Evolutionary conservation across 768 basidiomycete genomes (phyloP), one percentile per base, ranked within the genome.

Genomic region (Butyriboletus loyo): DNA sequence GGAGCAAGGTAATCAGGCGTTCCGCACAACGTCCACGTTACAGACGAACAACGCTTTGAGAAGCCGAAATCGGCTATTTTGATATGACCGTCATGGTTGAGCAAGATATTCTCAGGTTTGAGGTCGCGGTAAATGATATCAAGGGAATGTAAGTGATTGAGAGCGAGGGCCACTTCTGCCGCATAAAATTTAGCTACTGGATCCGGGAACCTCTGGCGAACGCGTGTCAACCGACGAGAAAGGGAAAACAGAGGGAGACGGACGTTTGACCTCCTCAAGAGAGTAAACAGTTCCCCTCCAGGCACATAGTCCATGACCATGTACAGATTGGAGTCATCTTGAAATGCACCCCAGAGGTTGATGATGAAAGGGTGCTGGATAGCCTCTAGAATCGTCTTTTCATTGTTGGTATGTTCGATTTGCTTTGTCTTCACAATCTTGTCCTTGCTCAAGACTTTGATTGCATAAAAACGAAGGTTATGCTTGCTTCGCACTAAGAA

Each of bases 291-390:
- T 68, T 99, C 97, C 15, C 97, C 97, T 8, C 97, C 97, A 5
- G 94, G 91, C 3, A 92, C 92, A 69, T 91, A 98, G 75, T 87
- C 95, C 84, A 98, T 90, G 50, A 98, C 88, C 92, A 99, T 96
- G 76, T 98, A 99, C 14, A 98, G 79, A 69, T 98, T 98, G 19
- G 87, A 72, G 31, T 83, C 70, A 64, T 98, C 97, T 66, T 98
- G 97, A 67, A 95, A 95, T 4, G 86, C 83, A 31, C 95, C 95
- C 94, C 94, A 98, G 5, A 98, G 82, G 67, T 95, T 98, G 74
- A 98, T 84, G 61, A 98, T 90, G 72, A 98, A 92, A 2, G 93
- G 87, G 68, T 98, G 92, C 52, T 92, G 85, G 5, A 97, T 87
- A 22, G 80, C 79, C 43, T 85, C 82, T 34, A 99, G 82, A 72